These are phyloP conservation scores for Pezicula carpinea DNA, from an alignment of 2,329 filamentous ascomycete species.

Conservation along the genomic window DNA sequence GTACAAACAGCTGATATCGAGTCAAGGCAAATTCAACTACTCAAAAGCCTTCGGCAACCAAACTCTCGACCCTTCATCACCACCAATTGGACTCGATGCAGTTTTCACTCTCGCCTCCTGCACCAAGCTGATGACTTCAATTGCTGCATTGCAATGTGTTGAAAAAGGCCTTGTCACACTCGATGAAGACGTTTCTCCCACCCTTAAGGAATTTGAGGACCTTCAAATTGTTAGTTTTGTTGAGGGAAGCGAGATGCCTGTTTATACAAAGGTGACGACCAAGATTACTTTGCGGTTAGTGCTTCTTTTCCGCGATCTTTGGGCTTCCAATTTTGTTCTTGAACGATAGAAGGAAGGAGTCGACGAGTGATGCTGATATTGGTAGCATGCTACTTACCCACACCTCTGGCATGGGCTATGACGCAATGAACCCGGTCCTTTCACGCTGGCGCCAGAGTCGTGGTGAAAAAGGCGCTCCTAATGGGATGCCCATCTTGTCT, in stretches of 20 bases:
- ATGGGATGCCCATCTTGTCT: constrained; percentile 1
- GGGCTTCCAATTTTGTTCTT: background rate
- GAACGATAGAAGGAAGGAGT: no score
- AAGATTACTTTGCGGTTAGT: constrained; percentile 19
- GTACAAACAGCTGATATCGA: background rate
- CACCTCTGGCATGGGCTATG: constrained; percentile 18
- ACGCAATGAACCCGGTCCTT: constrained; percentile 7
- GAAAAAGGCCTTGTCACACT: constrained; percentile 43
- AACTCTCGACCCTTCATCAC: constrained; percentile 47
- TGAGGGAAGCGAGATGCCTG: constrained; percentile 10
- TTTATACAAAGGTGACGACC: constrained; percentile 6
- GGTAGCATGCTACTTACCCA: constrained; percentile 16
- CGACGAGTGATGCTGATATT: background rate
- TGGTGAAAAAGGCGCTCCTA: constrained; percentile 1
- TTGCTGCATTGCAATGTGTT: constrained; percentile 52
- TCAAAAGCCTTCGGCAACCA: constrained; percentile 30
- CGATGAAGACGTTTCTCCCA: constrained; percentile 34
- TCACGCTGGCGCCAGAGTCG: constrained; percentile 4
- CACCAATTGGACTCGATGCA: constrained; percentile 43
- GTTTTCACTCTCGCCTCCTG: constrained; percentile 47
- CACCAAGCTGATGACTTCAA: constrained; percentile 49
- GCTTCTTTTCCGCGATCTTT: background rate
- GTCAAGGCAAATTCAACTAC: constrained; percentile 32
- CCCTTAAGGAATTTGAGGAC: constrained; percentile 19
- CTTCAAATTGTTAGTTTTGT: constrained; percentile 18